Evolutionary conservation across 257 asterid species (phyloP).

Genomic region (Agastache rugosa): DNA sequence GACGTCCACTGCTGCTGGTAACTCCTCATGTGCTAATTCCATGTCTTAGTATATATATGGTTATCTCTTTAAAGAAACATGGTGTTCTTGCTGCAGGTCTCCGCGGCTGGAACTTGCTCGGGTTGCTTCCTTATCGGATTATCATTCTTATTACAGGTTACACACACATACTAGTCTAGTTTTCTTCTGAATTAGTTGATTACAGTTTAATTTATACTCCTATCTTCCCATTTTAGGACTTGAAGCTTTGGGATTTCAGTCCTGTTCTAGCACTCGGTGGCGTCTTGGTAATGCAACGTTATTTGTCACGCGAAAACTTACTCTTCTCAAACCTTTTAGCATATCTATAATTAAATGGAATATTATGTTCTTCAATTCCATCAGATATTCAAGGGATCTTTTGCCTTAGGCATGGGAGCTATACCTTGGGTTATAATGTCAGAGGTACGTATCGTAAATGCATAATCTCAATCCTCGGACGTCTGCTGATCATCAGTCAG

Average conservation of each 20-base stretch:
- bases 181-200: not conserved
- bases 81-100: constrained; percentile 56
- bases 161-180: not conserved
- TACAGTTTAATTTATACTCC: constrained; percentile 5
- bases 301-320: not conserved
- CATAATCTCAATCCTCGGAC: not conserved
- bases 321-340: not conserved
- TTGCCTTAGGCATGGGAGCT: constrained; percentile 91
- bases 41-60: not conserved
- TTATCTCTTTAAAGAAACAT: constrained; percentile 11
- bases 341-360: not conserved
- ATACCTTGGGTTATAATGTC: constrained; percentile 98
- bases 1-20: constrained; percentile 81
- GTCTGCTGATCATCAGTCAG: not conserved
- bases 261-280: constrained; percentile 77
- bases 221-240: constrained; percentile 53
- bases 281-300: constrained; percentile 64
- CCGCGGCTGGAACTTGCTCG: constrained; percentile 76
- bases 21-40: not conserved
- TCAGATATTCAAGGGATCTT: constrained; percentile 74
- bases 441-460: constrained; percentile 53
- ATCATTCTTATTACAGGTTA: constrained; percentile 80
- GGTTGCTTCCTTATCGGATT: constrained; percentile 75
- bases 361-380: constrained; percentile 15
- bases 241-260: constrained; percentile 63